A percentile compares a stretch with the other conserved stretches of the same genome.
Evolutionary conservation across 2,329 filamentous ascomycete species (phyloP).

Genomic region (Monosporascus ibericus): DNA sequence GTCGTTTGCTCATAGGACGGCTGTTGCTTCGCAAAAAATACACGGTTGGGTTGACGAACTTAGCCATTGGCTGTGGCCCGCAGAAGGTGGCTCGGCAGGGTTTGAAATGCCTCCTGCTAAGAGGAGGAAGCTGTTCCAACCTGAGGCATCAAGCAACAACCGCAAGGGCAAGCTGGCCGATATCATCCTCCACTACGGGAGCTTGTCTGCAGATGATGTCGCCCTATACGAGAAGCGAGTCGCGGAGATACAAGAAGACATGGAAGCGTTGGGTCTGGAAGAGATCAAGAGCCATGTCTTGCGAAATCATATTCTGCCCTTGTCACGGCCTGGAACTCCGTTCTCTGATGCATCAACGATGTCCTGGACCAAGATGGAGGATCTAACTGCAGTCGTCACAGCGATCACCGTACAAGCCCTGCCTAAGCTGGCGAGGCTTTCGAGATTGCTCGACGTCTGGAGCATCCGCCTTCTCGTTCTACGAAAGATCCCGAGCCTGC

Average conservation of each 20-base stretch:
- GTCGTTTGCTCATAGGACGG: conserved; percentile 65
- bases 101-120: conserved; percentile 45
- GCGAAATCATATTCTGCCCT: conserved; percentile 66
- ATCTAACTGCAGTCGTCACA: conserved; percentile 84
- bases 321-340: conserved; percentile 45
- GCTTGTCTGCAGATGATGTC: conserved; percentile 60
- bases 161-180: conserved; percentile 6
- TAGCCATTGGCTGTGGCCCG: conserved; percentile 51
- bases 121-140: conserved; percentile 30
- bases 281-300: conserved; percentile 86
- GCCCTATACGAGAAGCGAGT: conserved; percentile 65
- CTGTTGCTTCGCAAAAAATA: conserved; percentile 63
- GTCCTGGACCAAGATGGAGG: conserved; percentile 69
- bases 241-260: conserved; percentile 63
- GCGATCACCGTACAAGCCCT: conserved; percentile 86
- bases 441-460: conserved; percentile 71
- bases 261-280: conserved; percentile 70
- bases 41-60: conserved; percentile 73
- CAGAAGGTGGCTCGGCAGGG: conserved; percentile 41
- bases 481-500: conserved; percentile 62
- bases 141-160: conserved; percentile 9
- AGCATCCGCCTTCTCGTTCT: conserved; percentile 69
- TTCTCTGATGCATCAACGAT: conserved; percentile 40
- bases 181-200: conserved; percentile 55
- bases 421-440: conserved; percentile 70